Percentiles rank a stretch among this genome's conserved stretches.
Evolutionary conservation across 2,329 filamentous ascomycete species (phyloP).

Genomic region (Ascochyta fabae): DNA sequence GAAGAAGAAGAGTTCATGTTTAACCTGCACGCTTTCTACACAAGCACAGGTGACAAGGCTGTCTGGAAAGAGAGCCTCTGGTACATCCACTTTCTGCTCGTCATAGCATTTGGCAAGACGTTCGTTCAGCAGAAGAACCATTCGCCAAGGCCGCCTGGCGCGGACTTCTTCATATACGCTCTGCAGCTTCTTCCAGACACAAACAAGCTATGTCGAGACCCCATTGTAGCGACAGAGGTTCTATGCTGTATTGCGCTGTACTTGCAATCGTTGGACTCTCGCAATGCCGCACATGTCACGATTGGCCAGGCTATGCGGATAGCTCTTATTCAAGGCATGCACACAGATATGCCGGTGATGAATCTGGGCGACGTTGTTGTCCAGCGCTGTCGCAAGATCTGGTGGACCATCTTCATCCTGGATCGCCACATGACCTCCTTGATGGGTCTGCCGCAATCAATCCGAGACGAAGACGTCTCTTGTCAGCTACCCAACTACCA

Average conservation of each 20-base stretch:
- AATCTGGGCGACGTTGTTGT: slow-evolving; percentile 52
- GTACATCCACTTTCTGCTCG: slow-evolving; percentile 61
- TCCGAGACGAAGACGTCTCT: slow-evolving; percentile 60
- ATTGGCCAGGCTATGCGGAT: slow-evolving; percentile 61
- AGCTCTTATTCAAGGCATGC: slow-evolving; percentile 59
- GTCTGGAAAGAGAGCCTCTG: slow-evolving; percentile 49
- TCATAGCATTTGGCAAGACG: slow-evolving; percentile 63
- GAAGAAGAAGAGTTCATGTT: slow-evolving; percentile 61
- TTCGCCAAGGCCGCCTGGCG: slow-evolving; percentile 52
- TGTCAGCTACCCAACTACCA: slow-evolving; percentile 55
- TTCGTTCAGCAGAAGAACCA: slow-evolving; percentile 52
- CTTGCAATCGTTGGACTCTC: slow-evolving; percentile 58
- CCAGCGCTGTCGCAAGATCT: slow-evolving; percentile 58
- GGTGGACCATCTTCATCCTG: slow-evolving; percentile 63
- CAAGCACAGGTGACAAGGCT: slow-evolving; percentile 38
- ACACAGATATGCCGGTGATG: slow-evolving; percentile 58
- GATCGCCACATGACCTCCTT: slow-evolving; percentile 62
- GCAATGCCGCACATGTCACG: slow-evolving; percentile 55
- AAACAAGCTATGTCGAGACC: slow-evolving; percentile 52
- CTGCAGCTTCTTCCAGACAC: slow-evolving; percentile 59
- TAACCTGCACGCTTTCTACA: slow-evolving; percentile 52
- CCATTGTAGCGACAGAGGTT: slow-evolving; percentile 57
- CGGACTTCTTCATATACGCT: slow-evolving; percentile 70
- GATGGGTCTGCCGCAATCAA: slow-evolving; percentile 59
- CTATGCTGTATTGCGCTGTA: slow-evolving; percentile 61